Evolutionary conservation across 1,284 basidiomycete species (phyloP), one percentile per base, ranked within the genome.

Genomic region (Ceratobasidium sp.): DNA sequence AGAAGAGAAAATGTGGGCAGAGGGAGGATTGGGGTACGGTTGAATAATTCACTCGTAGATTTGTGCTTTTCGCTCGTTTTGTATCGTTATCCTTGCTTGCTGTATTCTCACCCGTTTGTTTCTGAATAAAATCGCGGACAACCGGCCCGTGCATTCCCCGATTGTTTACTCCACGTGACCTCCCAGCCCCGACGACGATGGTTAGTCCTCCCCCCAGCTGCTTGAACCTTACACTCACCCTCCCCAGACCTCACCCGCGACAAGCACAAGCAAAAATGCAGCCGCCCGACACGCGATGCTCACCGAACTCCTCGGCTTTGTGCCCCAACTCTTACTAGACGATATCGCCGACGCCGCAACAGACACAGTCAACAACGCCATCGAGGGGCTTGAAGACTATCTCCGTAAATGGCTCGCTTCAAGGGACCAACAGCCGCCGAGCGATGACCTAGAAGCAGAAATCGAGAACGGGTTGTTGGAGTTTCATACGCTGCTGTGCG

Each of bases 241-340:
- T 17, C 28, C 26, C 28, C 57, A 61, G 57, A 61, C 57, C 28
- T 61, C 57, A 38, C 57, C 57, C 28, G 57, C 57, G 33, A 33
- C 33, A 33, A 33, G 33, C 23, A 61, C 57, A 6, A 65, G 17
- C 40, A 65, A 46, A 12, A 65, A 65, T 65, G 62, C 62, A n/a
- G 33, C 33, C 33, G 73, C 65, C 44, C 76, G 56, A 20, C 44
- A 75, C 42, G 57, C 77, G 5, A 62, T 80, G 48, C 73, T 81
- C 48, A 75, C 79, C 9, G 80, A 81, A 69, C 75, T 80, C 20
- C 76, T 80, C 1, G 79, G 79, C 4, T 81, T 80, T 52, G 61
- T 78, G 26, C 79, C 79, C 10, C 79, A 81, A 50, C 71, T 80
- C 20, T 65, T 81, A 42, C 78, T 81, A 48, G 80, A 81, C 57